These are phyloP conservation scores for Candida tropicalis DNA, from an alignment of 1,139 yeast genomes.

Conservation along the genomic window DNA sequence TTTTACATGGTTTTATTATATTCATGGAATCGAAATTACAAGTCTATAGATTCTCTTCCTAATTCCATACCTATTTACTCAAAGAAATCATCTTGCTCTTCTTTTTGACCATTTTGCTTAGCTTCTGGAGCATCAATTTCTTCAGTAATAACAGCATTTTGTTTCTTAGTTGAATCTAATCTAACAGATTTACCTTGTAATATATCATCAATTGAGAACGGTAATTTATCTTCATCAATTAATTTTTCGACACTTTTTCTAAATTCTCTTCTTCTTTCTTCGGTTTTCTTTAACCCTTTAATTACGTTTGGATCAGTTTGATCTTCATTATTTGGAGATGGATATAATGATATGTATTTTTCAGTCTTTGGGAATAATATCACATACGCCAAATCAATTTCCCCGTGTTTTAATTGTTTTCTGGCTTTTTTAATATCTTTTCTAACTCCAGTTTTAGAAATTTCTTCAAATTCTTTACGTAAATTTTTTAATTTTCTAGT, in stretches of 20 bases:
- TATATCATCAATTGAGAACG: slow-evolving; percentile 61
- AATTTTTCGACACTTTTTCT: slow-evolving; percentile 54
- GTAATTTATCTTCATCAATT: slow-evolving; percentile 53
- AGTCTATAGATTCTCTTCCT: background rate
- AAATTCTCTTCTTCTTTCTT: slow-evolving; percentile 49
- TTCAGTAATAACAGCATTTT: slow-evolving; percentile 13
- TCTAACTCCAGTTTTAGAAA: slow-evolving; percentile 43
- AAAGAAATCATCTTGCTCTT: slow-evolving; percentile 48
- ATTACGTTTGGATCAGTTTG: slow-evolving; percentile 40
- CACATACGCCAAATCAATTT: slow-evolving; percentile 76
- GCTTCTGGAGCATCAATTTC: slow-evolving; percentile 48
- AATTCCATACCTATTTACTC: no score
- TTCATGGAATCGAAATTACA: no score
- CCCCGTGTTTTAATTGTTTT: slow-evolving; percentile 56
- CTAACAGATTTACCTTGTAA: slow-evolving; percentile 47
- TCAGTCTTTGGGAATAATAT: slow-evolving; percentile 76
- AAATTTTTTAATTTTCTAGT: slow-evolving; percentile 70
- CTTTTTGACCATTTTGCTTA: slow-evolving; percentile 22
- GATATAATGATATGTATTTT: slow-evolving; percentile 82
- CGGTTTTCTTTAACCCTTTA: slow-evolving; percentile 50
- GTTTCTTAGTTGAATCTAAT: slow-evolving; percentile 18
- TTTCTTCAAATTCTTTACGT: slow-evolving; percentile 47
- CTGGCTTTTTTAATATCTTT: slow-evolving; percentile 57
- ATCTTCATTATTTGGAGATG: slow-evolving; percentile 34
- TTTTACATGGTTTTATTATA: no score